These are phyloP conservation scores for Cytospora paraplurivora DNA, from an alignment of 2,329 filamentous ascomycete genomes.

Conservation along the genomic window DNA sequence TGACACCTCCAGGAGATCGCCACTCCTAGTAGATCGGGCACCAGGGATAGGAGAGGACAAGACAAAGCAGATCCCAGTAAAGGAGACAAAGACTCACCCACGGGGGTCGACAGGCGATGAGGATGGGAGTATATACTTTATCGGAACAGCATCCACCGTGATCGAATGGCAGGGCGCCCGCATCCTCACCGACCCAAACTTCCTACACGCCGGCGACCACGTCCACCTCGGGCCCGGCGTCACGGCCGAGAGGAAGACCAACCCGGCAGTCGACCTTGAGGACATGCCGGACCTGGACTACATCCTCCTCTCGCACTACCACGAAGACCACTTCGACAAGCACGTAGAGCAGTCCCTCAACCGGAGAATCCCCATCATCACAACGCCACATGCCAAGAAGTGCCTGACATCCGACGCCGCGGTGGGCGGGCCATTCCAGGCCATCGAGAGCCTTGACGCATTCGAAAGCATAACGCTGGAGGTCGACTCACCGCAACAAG, in stretches of 20 bases:
- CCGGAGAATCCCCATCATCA: slow-evolving; percentile 62
- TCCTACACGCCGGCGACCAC: slow-evolving; percentile 66
- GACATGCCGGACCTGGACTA: slow-evolving; percentile 61
- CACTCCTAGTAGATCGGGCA: too few relatives aligned
- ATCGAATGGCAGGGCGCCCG: slow-evolving; percentile 55
- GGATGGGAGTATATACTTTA: slow-evolving; percentile 53
- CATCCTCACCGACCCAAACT: slow-evolving; percentile 63
- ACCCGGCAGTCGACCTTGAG: slow-evolving; percentile 62
- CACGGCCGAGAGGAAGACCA: slow-evolving; percentile 53
- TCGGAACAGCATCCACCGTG: slow-evolving; percentile 59
- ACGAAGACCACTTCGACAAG: slow-evolving; percentile 52
- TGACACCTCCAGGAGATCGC: too few relatives aligned
- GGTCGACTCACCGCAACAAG: background rate
- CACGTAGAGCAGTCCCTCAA: slow-evolving; percentile 43
- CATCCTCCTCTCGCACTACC: slow-evolving; percentile 66
- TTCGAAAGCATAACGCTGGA: slow-evolving; percentile 53
- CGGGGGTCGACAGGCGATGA: slow-evolving; percentile 32
- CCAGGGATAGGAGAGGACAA: too few relatives aligned
- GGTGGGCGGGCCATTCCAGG: slow-evolving; percentile 52
- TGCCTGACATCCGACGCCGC: slow-evolving; percentile 47
- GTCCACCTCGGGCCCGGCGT: slow-evolving; percentile 68
- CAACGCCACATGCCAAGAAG: slow-evolving; percentile 61
- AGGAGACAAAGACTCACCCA: slow-evolving; percentile 34
- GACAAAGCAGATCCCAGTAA: background rate
- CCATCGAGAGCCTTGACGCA: slow-evolving; percentile 57